Evolutionary conservation across 2,329 filamentous ascomycete genomes (phyloP), one percentile per base, ranked within the genome.

Genomic region (Helminthosporium solani): DNA sequence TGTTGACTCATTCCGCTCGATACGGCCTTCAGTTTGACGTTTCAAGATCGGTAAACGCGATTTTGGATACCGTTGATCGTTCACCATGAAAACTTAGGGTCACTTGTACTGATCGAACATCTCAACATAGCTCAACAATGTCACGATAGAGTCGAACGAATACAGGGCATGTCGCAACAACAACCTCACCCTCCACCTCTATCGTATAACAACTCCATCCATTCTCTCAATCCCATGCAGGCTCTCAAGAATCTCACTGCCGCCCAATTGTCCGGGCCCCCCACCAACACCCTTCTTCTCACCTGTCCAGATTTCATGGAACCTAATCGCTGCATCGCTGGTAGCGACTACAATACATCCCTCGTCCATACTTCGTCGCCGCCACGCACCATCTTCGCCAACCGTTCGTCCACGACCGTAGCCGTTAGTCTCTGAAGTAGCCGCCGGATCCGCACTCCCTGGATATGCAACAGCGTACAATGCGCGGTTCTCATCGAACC

Each of bases 241-340:
- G 16, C 83, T 83, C 66, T 96, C 90, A 25, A 96, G 77, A 53
- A 96, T 95, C 66, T 87, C 84, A 70, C 90, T 95, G 3, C 90
- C 88, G 11, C 87, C 88, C 19, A 96, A 74, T 52, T 88, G 47
- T 1, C 73, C 73, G 28, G 51, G 33, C 14, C 52, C 54, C 49
- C 35, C 49, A 5, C 53, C 50, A 33, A 54, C 74, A 2, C 87
- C 83, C 33, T 74, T 75, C 75, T 41, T 75, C 68, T 18, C 85
- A 56, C 81, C 80, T n/a, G 80, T 79, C 94, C 91, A 97, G 9
- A 99, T 84, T 72, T 97, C 91, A 68, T 97, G 90, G 61, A 97
- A 97, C 65, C 94, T 94, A 69, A 97, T 87, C 58, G 83, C 95
- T 65, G 90, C 86, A 70, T 97, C 91, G 63, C 90, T 96, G 34